A percentile compares a stretch with the other conserved stretches of the same genome.
Conservation (phyloP, 345 rosid species). For the Pseudoturritis turrita region DNA sequence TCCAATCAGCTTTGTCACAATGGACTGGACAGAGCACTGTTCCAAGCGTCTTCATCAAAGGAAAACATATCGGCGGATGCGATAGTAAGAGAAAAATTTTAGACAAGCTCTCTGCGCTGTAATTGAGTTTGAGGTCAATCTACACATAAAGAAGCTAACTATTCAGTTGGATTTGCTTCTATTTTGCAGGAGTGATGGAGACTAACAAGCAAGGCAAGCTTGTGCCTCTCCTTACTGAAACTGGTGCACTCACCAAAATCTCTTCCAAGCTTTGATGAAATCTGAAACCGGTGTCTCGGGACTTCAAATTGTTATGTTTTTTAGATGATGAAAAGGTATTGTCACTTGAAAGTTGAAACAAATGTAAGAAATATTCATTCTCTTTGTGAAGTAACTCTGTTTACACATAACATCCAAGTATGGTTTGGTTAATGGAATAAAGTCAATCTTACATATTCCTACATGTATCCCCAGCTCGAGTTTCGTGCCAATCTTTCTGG, state of each 20-base stretch:
- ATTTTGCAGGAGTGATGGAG: slow-evolving; percentile 43
- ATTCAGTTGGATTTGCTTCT: neutral
- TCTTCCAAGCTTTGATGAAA: slow-evolving; percentile 38
- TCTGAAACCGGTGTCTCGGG: neutral
- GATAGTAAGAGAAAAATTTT: slow-evolving; percentile 40
- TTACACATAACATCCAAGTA: neutral
- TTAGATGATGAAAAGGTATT: neutral
- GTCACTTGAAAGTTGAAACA: neutral
- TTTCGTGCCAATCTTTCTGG: too few species aligned
- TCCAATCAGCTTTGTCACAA: slow-evolving; percentile 46
- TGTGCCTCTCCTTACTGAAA: slow-evolving; percentile 51
- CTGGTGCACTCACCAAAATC: slow-evolving; percentile 46
- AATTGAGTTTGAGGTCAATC: neutral
- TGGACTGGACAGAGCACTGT: slow-evolving; percentile 66
- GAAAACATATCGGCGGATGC: slow-evolving; percentile 65
- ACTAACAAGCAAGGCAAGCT: slow-evolving; percentile 51
- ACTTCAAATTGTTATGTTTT: neutral
- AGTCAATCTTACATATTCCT: too few species aligned
- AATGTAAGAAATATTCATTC: neutral
- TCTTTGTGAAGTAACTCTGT: neutral
- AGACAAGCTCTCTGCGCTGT: neutral
- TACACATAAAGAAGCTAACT: neutral
- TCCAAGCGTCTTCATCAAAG: slow-evolving; percentile 65
- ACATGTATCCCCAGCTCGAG: too few species aligned
- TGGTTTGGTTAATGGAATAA: neutral